These are phyloP conservation scores for Perilla frutescens DNA, from an alignment of 257 asterid species.

Conservation along the genomic window DNA sequence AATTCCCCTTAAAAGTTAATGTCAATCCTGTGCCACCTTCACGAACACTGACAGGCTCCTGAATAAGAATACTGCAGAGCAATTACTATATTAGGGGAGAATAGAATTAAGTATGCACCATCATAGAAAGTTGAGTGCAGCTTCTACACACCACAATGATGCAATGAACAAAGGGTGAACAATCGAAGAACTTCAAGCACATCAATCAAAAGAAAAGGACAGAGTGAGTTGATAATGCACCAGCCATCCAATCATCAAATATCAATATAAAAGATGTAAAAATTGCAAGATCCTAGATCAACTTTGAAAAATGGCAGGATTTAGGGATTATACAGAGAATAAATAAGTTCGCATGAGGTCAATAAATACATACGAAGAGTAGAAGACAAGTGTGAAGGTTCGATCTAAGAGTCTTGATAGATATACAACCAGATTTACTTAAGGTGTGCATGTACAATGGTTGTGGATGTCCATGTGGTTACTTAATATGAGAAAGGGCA, in stretches of 20 bases:
- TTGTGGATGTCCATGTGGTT: neutral
- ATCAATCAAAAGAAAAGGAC: constrained; percentile 8
- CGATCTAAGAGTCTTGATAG: constrained; percentile 7
- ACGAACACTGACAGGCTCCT: constrained; percentile 29
- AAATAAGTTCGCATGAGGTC: constrained; percentile 18
- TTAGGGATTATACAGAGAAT: neutral
- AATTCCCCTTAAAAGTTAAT: constrained; percentile 25
- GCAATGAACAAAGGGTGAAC: neutral
- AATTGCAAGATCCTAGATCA: neutral
- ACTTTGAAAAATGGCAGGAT: neutral
- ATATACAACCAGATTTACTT: neutral
- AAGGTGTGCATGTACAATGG: neutral
- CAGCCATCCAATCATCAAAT: neutral
- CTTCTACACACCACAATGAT: neutral
- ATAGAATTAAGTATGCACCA: neutral
- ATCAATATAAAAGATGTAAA: neutral
- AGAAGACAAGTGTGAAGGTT: neutral
- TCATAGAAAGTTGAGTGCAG: neutral
- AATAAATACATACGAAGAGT: neutral
- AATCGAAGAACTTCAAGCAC: neutral
- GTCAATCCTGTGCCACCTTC: constrained; percentile 31
- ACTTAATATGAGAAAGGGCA: neutral
- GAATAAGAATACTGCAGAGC: constrained; percentile 26
- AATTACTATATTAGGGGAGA: neutral
- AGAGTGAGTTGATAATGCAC: neutral